These are phyloP conservation scores for Alternaria postmessia DNA, from an alignment of 2,329 filamentous ascomycete genomes.

Conservation along the genomic window DNA sequence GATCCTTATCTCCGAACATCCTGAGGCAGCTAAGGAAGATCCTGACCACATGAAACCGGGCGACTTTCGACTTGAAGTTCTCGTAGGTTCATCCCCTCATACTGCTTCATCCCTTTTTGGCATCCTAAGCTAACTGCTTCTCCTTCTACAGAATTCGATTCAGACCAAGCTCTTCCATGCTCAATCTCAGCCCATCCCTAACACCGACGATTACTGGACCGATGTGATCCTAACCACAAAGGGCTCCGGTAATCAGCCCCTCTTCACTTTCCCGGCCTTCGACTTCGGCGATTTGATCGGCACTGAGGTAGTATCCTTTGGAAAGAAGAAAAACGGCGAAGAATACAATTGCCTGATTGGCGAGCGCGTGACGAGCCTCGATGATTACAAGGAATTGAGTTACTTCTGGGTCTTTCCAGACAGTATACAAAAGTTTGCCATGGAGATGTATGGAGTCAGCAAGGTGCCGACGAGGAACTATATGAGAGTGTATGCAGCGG, in stretches of 20 bases:
- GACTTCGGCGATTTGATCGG: neutral
- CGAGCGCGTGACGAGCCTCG: neutral
- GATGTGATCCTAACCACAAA: neutral
- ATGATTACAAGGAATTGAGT: neutral
- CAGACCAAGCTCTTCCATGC: neutral
- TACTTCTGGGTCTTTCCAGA: neutral
- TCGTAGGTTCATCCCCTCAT: neutral
- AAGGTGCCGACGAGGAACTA: neutral
- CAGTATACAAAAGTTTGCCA: neutral
- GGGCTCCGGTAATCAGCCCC: neutral
- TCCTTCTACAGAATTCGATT: neutral
- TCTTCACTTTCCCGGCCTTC: neutral
- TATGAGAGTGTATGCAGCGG: neutral
- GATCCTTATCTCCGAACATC: neutral
- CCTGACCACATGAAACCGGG: neutral
- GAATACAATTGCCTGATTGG: neutral
- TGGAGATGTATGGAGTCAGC: conserved; percentile 1
- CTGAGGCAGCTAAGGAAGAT: neutral
- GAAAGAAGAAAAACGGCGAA: neutral
- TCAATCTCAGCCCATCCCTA: neutral
- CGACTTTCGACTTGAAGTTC: neutral
- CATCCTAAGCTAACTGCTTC: neutral
- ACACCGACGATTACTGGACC: neutral
- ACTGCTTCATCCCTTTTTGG: neutral
- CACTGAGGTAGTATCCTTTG: neutral